Evolutionary conservation across 345 rosid species (phyloP), one percentile per base, ranked within the genome.

Genomic region (Barbarea vulgaris): DNA sequence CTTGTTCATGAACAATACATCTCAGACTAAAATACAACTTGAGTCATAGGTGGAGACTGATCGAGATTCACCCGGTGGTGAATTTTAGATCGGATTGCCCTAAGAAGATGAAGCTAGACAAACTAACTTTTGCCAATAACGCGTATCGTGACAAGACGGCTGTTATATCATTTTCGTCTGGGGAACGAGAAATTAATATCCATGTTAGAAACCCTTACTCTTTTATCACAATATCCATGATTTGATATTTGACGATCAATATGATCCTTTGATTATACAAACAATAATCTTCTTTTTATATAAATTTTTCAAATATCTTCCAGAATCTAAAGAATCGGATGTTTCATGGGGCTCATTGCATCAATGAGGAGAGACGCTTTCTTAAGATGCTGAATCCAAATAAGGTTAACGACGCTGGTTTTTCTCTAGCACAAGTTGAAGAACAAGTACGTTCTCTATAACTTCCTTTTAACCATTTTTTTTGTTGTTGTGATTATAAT

Each of bases 291-390:
- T 4, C 19, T 5, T 42, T 37, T 18, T 1, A 39, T n/a, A n/a
- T n/a, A n/a, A n/a, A 9, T 54, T 18, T 24, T 24, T 24, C 25
- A 24, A 30, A 13, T 34, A 71, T 36, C 15, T 14, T 28, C 46
- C 28, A 72, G 76, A 72, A 72, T 47, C 68, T 72, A 50, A 61
- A 60, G 52, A 30, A 61, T 61, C 68, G 48, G 39, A 50, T 72
- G 52, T 12, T 72, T 50, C 76, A 72, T 15, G 58, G 51, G 37
- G 52, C 60, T 9, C 37, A 50, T 12, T 50, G 61, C 61, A 72
- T 61, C 39, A 21, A 5, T 61, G 31, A 50, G 36, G 75, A 72
- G 61, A 50, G 37, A 50, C 30, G 69, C 21, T 60, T 72, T 37
- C 60, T 72, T 33, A 72, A 72, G 39, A 24, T 24, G 51, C 19